These are phyloP conservation scores for Tylopilus subfusipes DNA, from an alignment of 768 basidiomycete genomes.

Conservation along the genomic window DNA sequence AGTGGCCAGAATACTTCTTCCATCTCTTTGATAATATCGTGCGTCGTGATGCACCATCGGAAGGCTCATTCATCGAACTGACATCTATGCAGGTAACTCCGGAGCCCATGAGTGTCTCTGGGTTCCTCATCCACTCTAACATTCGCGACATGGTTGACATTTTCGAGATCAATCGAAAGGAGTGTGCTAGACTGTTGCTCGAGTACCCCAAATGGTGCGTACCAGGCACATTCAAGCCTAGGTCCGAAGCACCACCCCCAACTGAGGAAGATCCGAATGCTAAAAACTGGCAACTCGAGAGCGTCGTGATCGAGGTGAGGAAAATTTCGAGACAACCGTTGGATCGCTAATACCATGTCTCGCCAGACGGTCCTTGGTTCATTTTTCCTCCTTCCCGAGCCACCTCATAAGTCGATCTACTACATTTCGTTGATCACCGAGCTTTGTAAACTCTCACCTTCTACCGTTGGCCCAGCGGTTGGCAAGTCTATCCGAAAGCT, in stretches of 20 bases:
- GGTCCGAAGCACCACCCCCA: constrained; percentile 52
- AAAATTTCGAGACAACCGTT: neutral
- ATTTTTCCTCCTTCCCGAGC: constrained; percentile 72
- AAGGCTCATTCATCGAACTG: neutral
- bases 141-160: constrained; percentile 79
- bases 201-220: constrained; percentile 84
- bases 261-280: constrained; percentile 49
- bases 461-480: constrained; percentile 91
- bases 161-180: constrained; percentile 95
- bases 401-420: constrained; percentile 77
- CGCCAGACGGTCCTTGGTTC: constrained; percentile 67
- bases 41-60: constrained; percentile 8
- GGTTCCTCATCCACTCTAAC: constrained; percentile 74
- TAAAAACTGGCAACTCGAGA: constrained; percentile 87
- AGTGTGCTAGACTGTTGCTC: constrained; percentile 82
- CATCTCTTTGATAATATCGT: constrained; percentile 62
- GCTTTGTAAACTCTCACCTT: constrained; percentile 89
- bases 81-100: constrained; percentile 61
- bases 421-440: constrained; percentile 88
- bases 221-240: constrained; percentile 81
- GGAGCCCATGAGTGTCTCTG: constrained; percentile 65
- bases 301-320: constrained; percentile 77
- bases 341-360: neutral
- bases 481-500: constrained; percentile 92
- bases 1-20: constrained; percentile 74